Percentiles rank a stretch among this genome's conserved stretches.
phyloP scores from a whole-genome alignment of 352 stramenopile species.

The Pythium volutum region DNA sequence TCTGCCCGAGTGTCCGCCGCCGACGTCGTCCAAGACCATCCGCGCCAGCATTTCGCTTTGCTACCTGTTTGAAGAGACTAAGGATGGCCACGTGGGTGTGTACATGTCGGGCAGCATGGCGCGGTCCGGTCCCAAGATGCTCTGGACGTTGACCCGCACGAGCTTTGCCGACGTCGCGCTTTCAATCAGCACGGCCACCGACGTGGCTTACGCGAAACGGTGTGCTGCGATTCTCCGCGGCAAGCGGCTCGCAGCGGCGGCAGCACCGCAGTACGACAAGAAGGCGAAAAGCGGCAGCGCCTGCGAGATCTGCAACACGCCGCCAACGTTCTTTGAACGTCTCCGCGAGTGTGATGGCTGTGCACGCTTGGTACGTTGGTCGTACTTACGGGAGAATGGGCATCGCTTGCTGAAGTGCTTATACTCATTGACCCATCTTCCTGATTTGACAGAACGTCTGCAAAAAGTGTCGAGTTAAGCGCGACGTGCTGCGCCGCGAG shows the following conservation, averaged over 20 bases:
- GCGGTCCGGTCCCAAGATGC: not conserved
- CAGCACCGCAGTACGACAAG: not conserved
- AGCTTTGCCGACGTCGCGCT: conserved; percentile 24
- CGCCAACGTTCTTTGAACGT: conserved; percentile 21
- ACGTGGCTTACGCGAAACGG: conserved; percentile 16
- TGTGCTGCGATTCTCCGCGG: conserved; percentile 6
- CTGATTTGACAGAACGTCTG: conserved; percentile 17
- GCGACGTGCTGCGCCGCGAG: conserved; percentile 13
- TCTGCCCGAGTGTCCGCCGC: conserved; percentile 18
- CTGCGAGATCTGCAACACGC: conserved; percentile 17
- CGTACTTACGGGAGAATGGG: too few relatives aligned
- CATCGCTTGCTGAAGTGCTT: too few relatives aligned
- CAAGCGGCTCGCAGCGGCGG: not conserved
- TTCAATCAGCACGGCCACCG: not conserved
- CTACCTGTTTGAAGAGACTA: conserved; percentile 28
- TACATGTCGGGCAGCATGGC: conserved; percentile 25
- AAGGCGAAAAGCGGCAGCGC: not conserved
- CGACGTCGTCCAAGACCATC: not conserved
- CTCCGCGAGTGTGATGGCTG: conserved; percentile 18
- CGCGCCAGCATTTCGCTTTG: conserved; percentile 17
- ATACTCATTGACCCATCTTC: not conserved
- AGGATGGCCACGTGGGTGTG: conserved; percentile 19
- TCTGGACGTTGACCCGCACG: conserved; percentile 9
- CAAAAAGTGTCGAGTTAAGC: conserved; percentile 14
- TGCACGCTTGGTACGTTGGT: too few relatives aligned